Conservation (phyloP, 2,329 filamentous ascomycete genomes). For the Tolypocladium nubicola region DNA sequence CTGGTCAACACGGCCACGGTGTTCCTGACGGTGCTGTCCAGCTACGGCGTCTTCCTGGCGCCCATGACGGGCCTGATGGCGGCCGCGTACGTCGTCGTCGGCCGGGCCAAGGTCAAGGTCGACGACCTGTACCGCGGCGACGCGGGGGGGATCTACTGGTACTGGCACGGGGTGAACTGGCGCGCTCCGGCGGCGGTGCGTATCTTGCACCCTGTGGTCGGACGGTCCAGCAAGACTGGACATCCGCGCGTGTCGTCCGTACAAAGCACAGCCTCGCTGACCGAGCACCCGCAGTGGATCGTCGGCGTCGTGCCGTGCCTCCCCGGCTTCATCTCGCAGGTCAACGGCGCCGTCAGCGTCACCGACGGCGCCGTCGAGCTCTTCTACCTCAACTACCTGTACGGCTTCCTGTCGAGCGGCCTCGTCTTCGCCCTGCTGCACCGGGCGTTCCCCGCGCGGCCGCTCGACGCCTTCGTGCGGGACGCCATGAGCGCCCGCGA, state of each 20-base stretch:
- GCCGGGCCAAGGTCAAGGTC: conserved; percentile 22
- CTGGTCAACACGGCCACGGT: conserved; percentile 24
- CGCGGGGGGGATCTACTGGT: conserved; percentile 26
- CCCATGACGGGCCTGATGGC: conserved; percentile 30
- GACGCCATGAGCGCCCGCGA: conserved; percentile 11
- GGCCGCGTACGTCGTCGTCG: conserved; percentile 21
- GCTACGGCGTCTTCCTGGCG: conserved; percentile 26
- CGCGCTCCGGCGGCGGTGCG: conserved; percentile 26
- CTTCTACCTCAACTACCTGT: conserved; percentile 27
- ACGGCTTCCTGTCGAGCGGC: conserved; percentile 24
- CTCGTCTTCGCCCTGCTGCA: conserved; percentile 21
- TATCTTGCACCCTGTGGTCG: background rate
- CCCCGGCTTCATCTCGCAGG: conserved; percentile 30
- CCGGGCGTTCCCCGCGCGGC: conserved; percentile 13
- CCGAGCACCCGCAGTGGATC: conserved; percentile 20
- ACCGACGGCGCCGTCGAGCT: conserved; percentile 25
- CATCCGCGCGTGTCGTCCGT: no score
- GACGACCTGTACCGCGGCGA: conserved; percentile 23
- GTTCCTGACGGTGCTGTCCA: conserved; percentile 24
- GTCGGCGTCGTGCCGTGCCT: conserved; percentile 27
- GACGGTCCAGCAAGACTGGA: no score
- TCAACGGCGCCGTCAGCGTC: conserved; percentile 22
- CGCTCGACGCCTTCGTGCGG: conserved; percentile 18
- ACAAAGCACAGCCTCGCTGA: background rate
- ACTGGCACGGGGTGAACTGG: conserved; percentile 27